A percentile compares a stretch with the other conserved stretches of the same genome.
phyloP scores from a whole-genome alignment of 2,329 filamentous ascomycete species.

The Colletotrichum aenigma region DNA sequence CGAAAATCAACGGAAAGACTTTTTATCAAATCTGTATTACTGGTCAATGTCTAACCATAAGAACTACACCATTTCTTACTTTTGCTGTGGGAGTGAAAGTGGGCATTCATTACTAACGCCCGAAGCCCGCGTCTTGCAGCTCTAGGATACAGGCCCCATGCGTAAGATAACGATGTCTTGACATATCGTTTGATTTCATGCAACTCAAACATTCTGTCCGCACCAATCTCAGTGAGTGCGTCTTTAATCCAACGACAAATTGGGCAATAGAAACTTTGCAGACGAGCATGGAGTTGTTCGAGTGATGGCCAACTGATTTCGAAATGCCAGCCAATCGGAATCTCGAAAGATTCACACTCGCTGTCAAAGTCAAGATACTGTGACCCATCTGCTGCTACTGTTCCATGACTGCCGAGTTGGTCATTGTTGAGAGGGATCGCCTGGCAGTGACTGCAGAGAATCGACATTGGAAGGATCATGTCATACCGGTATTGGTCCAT shows the following conservation, averaged over 20 bases:
- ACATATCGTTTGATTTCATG: not conserved
- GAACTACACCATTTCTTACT: not conserved
- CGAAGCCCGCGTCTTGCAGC: not conserved
- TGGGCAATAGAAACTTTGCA: not conserved
- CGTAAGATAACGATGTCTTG: not conserved
- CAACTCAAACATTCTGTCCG: not conserved
- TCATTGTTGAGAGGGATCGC: not conserved
- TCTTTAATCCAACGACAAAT: not conserved
- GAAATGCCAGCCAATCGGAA: not conserved
- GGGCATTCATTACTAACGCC: not conserved
- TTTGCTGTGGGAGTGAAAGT: not conserved
- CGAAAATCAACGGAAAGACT: not conserved
- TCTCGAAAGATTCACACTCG: not conserved
- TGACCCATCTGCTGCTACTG: not conserved
- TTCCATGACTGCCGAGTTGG: not conserved
- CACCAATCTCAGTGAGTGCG: not conserved
- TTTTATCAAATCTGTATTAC: not conserved
- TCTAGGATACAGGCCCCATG: not conserved
- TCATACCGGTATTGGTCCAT: not conserved
- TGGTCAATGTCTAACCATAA: not conserved
- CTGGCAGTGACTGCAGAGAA: not conserved
- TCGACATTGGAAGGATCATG: not conserved
- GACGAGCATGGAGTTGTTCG: not conserved
- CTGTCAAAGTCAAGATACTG: not conserved
- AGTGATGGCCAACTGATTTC: not conserved